Evolutionary conservation across 2,329 filamentous ascomycete genomes (phyloP).

Genomic region (Xylaria sp.): DNA sequence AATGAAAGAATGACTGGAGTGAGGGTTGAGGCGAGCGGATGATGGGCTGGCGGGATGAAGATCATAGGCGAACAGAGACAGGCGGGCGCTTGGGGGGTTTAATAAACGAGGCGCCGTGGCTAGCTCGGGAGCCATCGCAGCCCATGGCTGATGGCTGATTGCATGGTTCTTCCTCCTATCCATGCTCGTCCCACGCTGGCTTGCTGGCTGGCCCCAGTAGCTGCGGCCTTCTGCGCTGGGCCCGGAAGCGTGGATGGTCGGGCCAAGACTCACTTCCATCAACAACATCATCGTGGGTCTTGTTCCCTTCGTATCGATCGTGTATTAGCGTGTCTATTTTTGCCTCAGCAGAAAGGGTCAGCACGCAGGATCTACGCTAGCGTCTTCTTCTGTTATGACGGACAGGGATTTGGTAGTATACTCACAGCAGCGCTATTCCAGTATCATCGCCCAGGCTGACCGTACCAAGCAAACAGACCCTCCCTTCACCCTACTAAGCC

Average conservation of each 20-base stretch:
- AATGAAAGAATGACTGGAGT: slow-evolving; percentile 50
- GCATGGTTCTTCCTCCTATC: background rate
- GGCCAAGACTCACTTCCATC: slow-evolving; percentile 14
- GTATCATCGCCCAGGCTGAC: background rate
- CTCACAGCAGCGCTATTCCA: background rate
- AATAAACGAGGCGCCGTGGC: slow-evolving; percentile 34
- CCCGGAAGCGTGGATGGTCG: slow-evolving; percentile 25
- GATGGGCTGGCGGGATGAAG: slow-evolving; percentile 34
- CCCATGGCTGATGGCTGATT: slow-evolving; percentile 3
- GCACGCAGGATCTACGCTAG: slow-evolving; percentile 13
- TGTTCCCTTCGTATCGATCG: slow-evolving; percentile 35
- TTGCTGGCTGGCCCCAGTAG: background rate
- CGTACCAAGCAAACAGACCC: background rate
- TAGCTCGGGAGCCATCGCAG: slow-evolving; percentile 2
- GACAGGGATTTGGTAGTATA: background rate
- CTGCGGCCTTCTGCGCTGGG: slow-evolving; percentile 11
- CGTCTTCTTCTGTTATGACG: background rate
- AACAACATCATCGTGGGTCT: slow-evolving; percentile 28
- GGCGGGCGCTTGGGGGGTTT: slow-evolving; percentile 31
- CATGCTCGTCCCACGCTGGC: background rate
- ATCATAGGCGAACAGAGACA: slow-evolving; percentile 18
- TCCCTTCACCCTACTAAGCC: slow-evolving; percentile 12
- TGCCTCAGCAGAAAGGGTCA: background rate
- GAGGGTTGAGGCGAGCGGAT: slow-evolving; percentile 28
- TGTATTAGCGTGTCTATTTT: slow-evolving; percentile 21